Base-by-base conservation (phyloP, 495 filamentous ascomycete genomes). In the Daldinia decipiens region DNA sequence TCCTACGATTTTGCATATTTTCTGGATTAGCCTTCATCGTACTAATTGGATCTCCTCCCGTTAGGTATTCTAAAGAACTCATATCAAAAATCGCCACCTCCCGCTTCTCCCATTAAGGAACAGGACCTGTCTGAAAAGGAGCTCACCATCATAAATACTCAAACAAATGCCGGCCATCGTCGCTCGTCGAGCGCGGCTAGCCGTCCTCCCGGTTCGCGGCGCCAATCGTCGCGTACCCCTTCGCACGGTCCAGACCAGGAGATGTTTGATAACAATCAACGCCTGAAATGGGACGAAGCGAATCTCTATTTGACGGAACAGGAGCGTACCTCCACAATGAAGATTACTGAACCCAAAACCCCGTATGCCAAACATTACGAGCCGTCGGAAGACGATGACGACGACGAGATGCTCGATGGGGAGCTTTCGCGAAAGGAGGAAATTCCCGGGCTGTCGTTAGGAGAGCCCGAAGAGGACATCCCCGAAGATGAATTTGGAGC, bases 271-370 rank as follows among this genome's bases (percentile, higher is more conserved):
- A 82, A 79, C 59, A 85, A 85, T 40, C 88, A 90, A 76, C 90
- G 94, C 12, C 84, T 99, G 62, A 96, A 97, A 78, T 99, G 95
- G 95, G 95, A 99, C 74, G 95, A 99, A 79, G 95, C 93, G 21
- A 98, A 98, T 71, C 84, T 99, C 21, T 98, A 98, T 79, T 85
- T 98, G 12, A 93, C 94, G 4, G 95, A 98, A 82, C 95, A 98
- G 79, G 92, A 98, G 79, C 94, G 92, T 77, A 93, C 89, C 38
- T 87, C 91, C 32, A 98, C 95, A 51, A 98, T 98, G 96, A 98
- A 98, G 85, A 98, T 99, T 75, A 90, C 92, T 71, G 95, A 99
- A 82, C 95, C 95, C 54, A 99, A 99, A 85, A 99, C 95, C 17
- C 95, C 95, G 0, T 99, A 93, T 71, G 95, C 93, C 15, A 90